These are phyloP conservation scores for Jaenimonas drosophilae DNA, from an alignment of 208 protist species.

Conservation along the genomic window DNA sequence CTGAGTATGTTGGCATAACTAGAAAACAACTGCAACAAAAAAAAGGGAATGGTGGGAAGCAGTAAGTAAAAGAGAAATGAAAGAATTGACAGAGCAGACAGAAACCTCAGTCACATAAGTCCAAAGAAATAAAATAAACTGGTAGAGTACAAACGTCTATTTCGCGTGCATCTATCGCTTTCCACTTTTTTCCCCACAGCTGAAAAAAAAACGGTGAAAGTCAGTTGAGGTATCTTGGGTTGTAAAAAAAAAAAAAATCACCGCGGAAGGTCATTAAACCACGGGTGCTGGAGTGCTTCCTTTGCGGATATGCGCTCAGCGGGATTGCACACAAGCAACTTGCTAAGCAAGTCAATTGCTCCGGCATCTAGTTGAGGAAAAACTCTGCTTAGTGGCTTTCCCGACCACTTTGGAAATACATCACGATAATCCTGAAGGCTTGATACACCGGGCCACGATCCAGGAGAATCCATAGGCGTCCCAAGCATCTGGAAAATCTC, in stretches of 20 bases:
- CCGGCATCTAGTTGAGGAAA: conserved; percentile 73
- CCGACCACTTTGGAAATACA: conserved; percentile 92
- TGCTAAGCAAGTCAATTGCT: conserved; percentile 69
- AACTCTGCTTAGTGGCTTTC: conserved; percentile 50
- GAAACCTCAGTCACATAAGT: not conserved
- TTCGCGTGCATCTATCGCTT: conserved; percentile 4
- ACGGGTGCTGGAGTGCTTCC: conserved; percentile 87
- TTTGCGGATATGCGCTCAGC: conserved; percentile 82
- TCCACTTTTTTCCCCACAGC: too few species aligned
- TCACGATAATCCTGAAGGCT: conserved; percentile 95
- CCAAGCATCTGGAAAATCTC: conserved; percentile 97
- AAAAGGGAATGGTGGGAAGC: not conserved
- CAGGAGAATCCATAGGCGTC: conserved; percentile 90
- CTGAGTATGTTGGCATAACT: not conserved
- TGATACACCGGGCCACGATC: conserved; percentile 96
- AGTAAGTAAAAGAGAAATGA: conserved; percentile 10
- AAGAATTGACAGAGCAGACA: conserved; percentile 1
- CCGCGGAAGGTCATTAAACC: conserved; percentile 71
- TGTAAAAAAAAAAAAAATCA: conserved; percentile 9
- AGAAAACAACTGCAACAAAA: conserved; percentile 1
- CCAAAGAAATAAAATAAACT: not conserved
- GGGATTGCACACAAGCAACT: conserved; percentile 89
- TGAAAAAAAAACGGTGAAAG: conserved; percentile 6
- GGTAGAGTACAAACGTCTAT: conserved; percentile 1
- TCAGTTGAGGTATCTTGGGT: not conserved